Base-by-base conservation (phyloP, 176 grass and related monocot species). In the Saccharum officinarum region DNA sequence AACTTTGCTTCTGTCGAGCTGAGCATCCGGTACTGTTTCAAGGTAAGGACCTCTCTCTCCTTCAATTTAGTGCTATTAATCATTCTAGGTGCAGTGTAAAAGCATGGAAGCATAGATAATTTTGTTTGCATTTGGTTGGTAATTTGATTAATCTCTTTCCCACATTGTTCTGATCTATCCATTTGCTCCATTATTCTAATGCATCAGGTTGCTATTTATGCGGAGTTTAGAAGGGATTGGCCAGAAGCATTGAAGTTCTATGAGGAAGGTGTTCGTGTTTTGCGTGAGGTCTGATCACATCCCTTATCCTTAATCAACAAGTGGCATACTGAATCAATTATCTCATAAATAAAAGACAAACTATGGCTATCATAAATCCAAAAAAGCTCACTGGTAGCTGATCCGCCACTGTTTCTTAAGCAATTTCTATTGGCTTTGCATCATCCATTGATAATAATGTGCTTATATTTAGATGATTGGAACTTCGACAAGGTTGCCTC, bases 181-280 rank as follows among this genome's bases (percentile, higher is more conserved):
- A 26, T 66, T 62, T 62, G 20, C 52, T 63, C 47, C 60, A 73
- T 88, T 36, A 42, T 67, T 73, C n/a, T 77, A 11, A 80, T 8
- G 10, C 62, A 76, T 71, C 73, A 99, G 97, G 91, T 95, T 88
- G 93, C 97, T 86, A 83, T 96, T 71, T 96, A 94, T 89, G 93
- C 97, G 39, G 97, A 99, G 75, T 99, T 99, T 76, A 92, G 97
- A 83, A 86, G 88, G 86, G 93, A 99, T 86, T 96, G 97, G 97
- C 71, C 81, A 63, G 93, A 99, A 91, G 93, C 97, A 84, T 84
- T 89, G 54, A 96, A 88, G 60, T 99, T 96, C 86, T 99, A 99
- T 17, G 97, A 99, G 86, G 97, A 99, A 92, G 97, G 89, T 50
- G 83, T 92, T 74, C 92, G 92, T 47, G 92, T 84, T 89, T 87